phyloP scores from a whole-genome alignment of 1,139 yeast species.

The Zygosaccharomyces pseudobailii region DNA sequence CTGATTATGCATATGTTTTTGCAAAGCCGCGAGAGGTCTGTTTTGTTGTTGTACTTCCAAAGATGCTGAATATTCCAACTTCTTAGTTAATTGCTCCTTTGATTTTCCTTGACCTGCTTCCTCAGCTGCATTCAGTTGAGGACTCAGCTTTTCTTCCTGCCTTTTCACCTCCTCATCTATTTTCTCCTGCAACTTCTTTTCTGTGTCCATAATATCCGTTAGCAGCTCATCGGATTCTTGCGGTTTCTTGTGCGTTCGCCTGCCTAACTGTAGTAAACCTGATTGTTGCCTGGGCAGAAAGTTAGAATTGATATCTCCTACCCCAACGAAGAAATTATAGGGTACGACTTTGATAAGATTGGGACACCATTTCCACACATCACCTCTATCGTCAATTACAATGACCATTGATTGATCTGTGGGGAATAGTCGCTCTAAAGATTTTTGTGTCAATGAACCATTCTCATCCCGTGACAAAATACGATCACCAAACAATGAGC shows the following conservation, averaged over 20 bases:
- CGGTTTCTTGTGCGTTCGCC: constrained; percentile 47
- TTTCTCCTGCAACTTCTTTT: constrained; percentile 29
- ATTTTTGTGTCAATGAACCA: constrained; percentile 87
- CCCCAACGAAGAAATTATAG: constrained; percentile 91
- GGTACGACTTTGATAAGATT: constrained; percentile 91
- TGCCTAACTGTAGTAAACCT: constrained; percentile 67
- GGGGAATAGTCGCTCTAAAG: constrained; percentile 83
- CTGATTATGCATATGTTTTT: constrained; percentile 65
- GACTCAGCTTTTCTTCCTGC: constrained; percentile 28
- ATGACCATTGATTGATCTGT: constrained; percentile 96
- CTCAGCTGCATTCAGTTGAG: constrained; percentile 22
- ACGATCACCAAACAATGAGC: constrained; percentile 81
- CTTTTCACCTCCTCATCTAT: constrained; percentile 36
- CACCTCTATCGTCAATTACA: constrained; percentile 95
- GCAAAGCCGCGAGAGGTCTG: constrained; percentile 80
- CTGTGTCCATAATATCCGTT: constrained; percentile 34
- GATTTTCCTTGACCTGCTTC: constrained; percentile 27
- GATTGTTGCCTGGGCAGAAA: constrained; percentile 74
- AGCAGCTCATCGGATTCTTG: constrained; percentile 33
- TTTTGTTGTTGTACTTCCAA: constrained; percentile 42
- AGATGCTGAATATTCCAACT: constrained; percentile 36
- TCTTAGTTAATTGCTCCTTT: constrained; percentile 40
- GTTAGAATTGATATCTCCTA: constrained; percentile 94
- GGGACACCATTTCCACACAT: constrained; percentile 97
- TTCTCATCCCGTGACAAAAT: constrained; percentile 92